Conservation (phyloP, 352 stramenopile species). For the Pythium aristosporum region DNA sequence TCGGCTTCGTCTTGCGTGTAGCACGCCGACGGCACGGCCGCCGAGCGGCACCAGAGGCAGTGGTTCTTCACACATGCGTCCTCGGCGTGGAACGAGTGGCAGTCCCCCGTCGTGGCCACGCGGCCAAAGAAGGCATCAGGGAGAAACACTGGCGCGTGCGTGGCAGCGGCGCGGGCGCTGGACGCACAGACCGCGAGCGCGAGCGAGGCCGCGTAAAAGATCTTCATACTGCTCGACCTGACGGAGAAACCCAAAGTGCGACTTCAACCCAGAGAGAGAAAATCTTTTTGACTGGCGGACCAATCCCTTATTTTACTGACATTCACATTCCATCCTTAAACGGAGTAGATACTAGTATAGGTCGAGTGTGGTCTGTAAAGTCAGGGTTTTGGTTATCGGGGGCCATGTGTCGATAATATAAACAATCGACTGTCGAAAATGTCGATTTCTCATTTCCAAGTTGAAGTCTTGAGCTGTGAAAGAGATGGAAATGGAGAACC, state of each 20-base stretch:
- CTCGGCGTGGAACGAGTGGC: slow-evolving; percentile 50
- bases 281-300: slow-evolving; percentile 6
- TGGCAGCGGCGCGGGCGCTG: neutral
- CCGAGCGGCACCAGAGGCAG: slow-evolving; percentile 76
- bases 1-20: slow-evolving; percentile 68
- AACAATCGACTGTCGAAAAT: slow-evolving; percentile 3
- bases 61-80: slow-evolving; percentile 50
- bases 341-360: neutral
- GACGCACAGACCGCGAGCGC: neutral
- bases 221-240: slow-evolving; percentile 12
- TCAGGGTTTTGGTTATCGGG: neutral
- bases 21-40: slow-evolving; percentile 78
- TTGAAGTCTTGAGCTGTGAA: too few relatives aligned
- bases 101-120: slow-evolving; percentile 28
- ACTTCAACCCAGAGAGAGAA: slow-evolving; percentile 2
- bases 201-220: slow-evolving; percentile 1
- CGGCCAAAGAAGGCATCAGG: slow-evolving; percentile 9
- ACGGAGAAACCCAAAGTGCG: slow-evolving; percentile 2
- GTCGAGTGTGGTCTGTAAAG: neutral
- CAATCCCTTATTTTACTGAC: neutral
- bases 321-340: too few relatives aligned
- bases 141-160: slow-evolving; percentile 35
- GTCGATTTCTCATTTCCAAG: neutral
- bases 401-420: neutral
- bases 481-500: too few relatives aligned